Base-by-base conservation (phyloP, 2,329 filamentous ascomycete species). In the Aspergillus fumigatiaffinis region DNA sequence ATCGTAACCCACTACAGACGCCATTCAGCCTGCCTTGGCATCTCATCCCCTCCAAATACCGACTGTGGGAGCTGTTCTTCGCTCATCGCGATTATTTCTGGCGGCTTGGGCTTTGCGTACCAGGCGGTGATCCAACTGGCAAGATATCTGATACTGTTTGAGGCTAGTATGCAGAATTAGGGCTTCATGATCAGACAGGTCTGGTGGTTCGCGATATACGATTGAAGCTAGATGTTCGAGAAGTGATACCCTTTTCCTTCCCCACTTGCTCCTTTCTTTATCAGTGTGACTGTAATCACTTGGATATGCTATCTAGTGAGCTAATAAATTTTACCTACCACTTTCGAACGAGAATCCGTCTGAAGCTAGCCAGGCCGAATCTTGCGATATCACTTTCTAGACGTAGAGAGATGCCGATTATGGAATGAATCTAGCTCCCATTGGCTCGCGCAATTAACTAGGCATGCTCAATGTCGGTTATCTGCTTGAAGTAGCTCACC, bases 21-120 rank as follows among this genome's bases (percentile, higher is more conserved):
- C 41, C 55, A 54, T 48, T 56, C 53, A 54, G 52, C 60, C 9
- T 57, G 63, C 20, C 66, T 50, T 56, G 68, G 64, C 53, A 62
- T 59, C 47, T 66, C 53, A 59, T 71, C 60, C 58, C 80, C 75
- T n/a, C 74, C 74, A 73, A 83, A 73, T 92, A 83, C 66, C 90
- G 88, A 72, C 82, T 95, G n/a, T 96, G 93, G 91, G 86, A 96
- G 75, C 78, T 97, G 7, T 88, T 97, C 69, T 96, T 95, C 73
- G 90, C 92, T 1, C 94, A 99, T 76, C 81, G 94, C 42, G 94
- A 99, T 76, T 99, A 99, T 74, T 97, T 99, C 75, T 96, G 91
- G 90, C 83, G 94, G 56, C 74, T 99, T 53, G 94, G 94, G 0
- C 77, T 97, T 32, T 99, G 94, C 76, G 80, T 97, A 2, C 92